These are phyloP conservation scores for Taphrina sp. DNA, from an alignment of 1,139 yeast genomes.

Conservation along the genomic window DNA sequence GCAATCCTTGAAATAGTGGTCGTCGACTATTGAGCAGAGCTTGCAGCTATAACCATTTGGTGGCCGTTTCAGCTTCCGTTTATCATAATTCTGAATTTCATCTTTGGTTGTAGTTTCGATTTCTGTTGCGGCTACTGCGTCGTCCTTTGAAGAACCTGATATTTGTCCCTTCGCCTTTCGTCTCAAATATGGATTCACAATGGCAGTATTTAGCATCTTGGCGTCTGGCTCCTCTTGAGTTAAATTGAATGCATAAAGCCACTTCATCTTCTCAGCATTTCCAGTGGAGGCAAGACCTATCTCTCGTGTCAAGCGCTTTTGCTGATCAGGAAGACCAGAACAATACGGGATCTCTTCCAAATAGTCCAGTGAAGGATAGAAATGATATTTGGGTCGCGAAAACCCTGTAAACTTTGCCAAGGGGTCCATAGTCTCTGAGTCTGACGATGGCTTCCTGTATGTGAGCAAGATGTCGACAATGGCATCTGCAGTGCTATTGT, in stretches of 20 bases:
- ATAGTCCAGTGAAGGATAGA: constrained; percentile 37
- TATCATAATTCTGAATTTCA: constrained; percentile 34
- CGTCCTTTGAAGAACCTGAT: constrained; percentile 39
- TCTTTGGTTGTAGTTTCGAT: constrained; percentile 40
- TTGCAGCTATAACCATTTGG: constrained; percentile 29
- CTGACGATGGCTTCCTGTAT: not conserved
- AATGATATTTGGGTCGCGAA: constrained; percentile 14
- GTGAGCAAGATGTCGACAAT: constrained; percentile 1
- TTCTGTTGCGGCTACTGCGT: constrained; percentile 76
- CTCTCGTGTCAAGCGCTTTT: constrained; percentile 53
- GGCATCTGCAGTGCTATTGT: constrained; percentile 1
- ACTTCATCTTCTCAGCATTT: constrained; percentile 50
- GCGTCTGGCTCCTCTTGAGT: constrained; percentile 33
- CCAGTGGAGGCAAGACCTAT: constrained; percentile 64
- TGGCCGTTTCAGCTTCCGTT: constrained; percentile 40
- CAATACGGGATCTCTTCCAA: constrained; percentile 36
- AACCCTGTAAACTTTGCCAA: no score
- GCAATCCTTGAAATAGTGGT: constrained; percentile 23
- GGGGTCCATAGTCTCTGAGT: no score
- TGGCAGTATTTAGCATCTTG: constrained; percentile 23
- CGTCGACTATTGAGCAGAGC: constrained; percentile 22
- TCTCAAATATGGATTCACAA: constrained; percentile 36
- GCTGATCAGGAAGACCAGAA: not conserved
- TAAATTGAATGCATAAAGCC: constrained; percentile 72
- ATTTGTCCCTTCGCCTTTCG: constrained; percentile 35